Base-by-base conservation (phyloP, 352 stramenopile species). In the Elongisporangium senticosum region DNA sequence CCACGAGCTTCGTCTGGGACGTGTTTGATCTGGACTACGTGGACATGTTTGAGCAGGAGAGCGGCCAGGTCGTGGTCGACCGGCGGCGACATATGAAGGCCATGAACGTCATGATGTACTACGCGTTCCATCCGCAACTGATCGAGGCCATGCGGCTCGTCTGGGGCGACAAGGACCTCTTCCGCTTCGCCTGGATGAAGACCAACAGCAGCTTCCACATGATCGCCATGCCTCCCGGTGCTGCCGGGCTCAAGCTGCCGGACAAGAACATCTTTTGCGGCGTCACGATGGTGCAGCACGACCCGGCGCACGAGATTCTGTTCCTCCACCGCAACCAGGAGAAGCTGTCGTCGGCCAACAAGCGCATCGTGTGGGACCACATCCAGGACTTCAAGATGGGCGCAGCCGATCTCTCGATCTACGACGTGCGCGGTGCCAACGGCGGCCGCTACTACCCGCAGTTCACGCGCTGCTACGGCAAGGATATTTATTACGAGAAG, bases 101-200 rank as follows among this genome's bases (percentile, higher is more conserved):
- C 2, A 55, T 93, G 51, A 79, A 87, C 22, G 68, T 69, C 3
- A 64, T 93, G 26, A 83, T 89, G 71, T 89, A 84, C 59, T 91
- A 87, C 59, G 76, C 67, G 2, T 67, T 73, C 23, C 66, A 82
- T 19, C 71, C 74, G 0, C 50, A 55, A 10, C 56, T 86, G 7
- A 65, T 83, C 20, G 78, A 89, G 55, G 51, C 62, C 3, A 56
- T 90, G 37, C 62, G 67, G 4, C 69, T 93, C 2, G 71, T 81
- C 4, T 90, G 79, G 79, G 83, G 83, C 7, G 83, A 93, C 63
- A 93, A 93, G 54, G 83, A 92, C 52, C 61, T 92, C 0, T 93
- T 90, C 57, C 79, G 83, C 15, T 80, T 93, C 26, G 79, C 80
- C 51, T 92, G 83, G 83, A 62, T 84, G n/a, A 90, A 90, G 61